A percentile compares a stretch with the other conserved stretches of the same genome.
phyloP scores from a whole-genome alignment of 1,284 basidiomycete species.

The Malassezia brasiliensis region DNA sequence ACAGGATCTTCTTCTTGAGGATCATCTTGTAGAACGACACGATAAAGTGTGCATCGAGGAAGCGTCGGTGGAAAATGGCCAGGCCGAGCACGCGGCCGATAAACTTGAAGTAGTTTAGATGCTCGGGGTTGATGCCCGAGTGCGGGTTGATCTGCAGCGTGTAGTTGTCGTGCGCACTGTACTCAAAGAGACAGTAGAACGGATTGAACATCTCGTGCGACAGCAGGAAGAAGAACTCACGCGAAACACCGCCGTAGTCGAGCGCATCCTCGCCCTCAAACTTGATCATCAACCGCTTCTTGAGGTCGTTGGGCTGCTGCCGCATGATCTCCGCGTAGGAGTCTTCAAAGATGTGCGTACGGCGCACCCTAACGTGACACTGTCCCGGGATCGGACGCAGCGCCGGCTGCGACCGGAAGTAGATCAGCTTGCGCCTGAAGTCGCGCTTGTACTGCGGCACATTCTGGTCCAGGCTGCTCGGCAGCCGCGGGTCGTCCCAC shows the following conservation, averaged over 20 bases:
- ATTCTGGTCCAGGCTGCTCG: constrained; percentile 73
- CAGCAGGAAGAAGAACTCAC: constrained; percentile 99
- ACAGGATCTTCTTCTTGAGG: constrained; percentile 47
- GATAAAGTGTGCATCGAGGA: constrained; percentile 98
- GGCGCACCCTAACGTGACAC: constrained; percentile 89
- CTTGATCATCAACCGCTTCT: constrained; percentile 94
- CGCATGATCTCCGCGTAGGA: constrained; percentile 93
- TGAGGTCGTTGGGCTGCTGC: constrained; percentile 82
- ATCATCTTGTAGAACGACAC: constrained; percentile 98
- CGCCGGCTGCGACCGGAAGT: constrained; percentile 95
- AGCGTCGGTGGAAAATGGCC: constrained; percentile 95
- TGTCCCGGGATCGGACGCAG: constrained; percentile 72
- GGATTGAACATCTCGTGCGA: constrained; percentile 69
- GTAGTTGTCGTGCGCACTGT: constrained; percentile 98
- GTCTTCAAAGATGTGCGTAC: constrained; percentile 90
- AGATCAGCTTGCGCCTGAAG: constrained; percentile 94
- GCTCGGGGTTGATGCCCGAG: constrained; percentile 94
- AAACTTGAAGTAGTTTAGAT: constrained; percentile 99
- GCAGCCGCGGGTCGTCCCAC: constrained; percentile 85
- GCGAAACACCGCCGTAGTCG: constrained; percentile 94
- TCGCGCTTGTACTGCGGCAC: constrained; percentile 99
- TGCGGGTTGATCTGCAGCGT: constrained; percentile 97
- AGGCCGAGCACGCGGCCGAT: constrained; percentile 87
- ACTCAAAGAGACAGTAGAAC: constrained; percentile 97
- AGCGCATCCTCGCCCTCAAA: constrained; percentile 97